Percentiles rank a stretch among this genome's conserved stretches.
Evolutionary conservation across 345 rosid species (phyloP).

Genomic region (Melastoma malabathricum): DNA sequence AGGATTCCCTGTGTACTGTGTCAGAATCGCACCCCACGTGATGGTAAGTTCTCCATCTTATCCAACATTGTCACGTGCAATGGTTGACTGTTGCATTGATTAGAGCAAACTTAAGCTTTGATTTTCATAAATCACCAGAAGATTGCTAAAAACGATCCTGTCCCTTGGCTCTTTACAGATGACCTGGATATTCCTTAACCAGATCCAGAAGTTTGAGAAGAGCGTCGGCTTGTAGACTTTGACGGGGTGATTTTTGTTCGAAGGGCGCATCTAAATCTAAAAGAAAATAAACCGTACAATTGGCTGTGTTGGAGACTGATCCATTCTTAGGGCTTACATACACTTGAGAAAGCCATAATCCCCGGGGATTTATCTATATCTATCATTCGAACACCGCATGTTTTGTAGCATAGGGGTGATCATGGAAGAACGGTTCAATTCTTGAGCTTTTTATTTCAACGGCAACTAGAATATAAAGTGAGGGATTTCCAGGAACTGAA

Average conservation of each 20-base stretch:
- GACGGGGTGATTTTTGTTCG: constrained; percentile 4
- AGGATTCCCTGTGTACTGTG: constrained; percentile 95
- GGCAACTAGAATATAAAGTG: too few relatives aligned
- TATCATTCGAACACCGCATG: too few relatives aligned
- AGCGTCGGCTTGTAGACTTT: constrained; percentile 33
- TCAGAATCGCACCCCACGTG: constrained; percentile 96
- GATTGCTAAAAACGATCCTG: constrained; percentile 10
- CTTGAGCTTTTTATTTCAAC: too few relatives aligned
- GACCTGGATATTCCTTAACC: constrained; percentile 99
- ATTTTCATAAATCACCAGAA: background rate
- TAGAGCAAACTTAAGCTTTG: background rate
- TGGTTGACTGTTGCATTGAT: background rate
- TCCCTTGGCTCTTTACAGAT: constrained; percentile 37
- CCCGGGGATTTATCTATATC: too few relatives aligned
- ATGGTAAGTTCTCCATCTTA: constrained; percentile 43
- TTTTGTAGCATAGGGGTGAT: too few relatives aligned
- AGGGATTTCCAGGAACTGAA: too few relatives aligned
- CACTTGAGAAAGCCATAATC: too few relatives aligned
- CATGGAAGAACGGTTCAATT: too few relatives aligned
- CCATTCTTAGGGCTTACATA: too few relatives aligned
- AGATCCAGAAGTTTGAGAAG: constrained; percentile 65
- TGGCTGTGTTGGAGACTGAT: constrained; percentile 8
- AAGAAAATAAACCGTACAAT: constrained; percentile 3
- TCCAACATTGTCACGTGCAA: too few relatives aligned
- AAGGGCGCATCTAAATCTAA: constrained; percentile 4